phyloP scores from a whole-genome alignment of 78 protist species.

The Blattamonas nauphoetae region DNA sequence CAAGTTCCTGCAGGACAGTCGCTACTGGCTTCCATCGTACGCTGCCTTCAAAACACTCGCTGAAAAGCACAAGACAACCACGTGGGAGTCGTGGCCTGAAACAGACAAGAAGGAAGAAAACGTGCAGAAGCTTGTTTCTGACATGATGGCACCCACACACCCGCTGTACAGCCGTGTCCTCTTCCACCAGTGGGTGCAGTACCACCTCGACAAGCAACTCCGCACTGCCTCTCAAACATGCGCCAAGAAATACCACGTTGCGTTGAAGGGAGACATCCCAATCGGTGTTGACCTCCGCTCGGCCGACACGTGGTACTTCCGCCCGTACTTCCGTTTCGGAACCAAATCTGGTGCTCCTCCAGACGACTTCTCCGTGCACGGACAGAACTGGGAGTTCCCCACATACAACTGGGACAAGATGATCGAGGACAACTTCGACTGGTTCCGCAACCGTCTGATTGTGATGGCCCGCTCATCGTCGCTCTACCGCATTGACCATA shows the following conservation, averaged over 20 bases:
- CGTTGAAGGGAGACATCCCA: slow-evolving; percentile 77
- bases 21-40: slow-evolving; percentile 58
- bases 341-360: slow-evolving; percentile 76
- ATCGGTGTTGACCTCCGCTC: slow-evolving; percentile 62
- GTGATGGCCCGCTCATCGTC: slow-evolving; percentile 64
- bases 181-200: slow-evolving; percentile 59
- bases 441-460: slow-evolving; percentile 68
- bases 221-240: slow-evolving; percentile 35
- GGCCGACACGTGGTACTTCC: slow-evolving; percentile 56
- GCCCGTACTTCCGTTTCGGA: slow-evolving; percentile 49
- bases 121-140: neutral
- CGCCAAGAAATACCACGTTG: slow-evolving; percentile 21
- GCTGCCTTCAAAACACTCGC: slow-evolving; percentile 46
- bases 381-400: slow-evolving; percentile 88
- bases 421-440: slow-evolving; percentile 55
- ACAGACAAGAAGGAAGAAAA: neutral
- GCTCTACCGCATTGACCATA: slow-evolving; percentile 76
- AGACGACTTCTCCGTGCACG: slow-evolving; percentile 53
- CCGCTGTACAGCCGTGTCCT: slow-evolving; percentile 34
- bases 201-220: slow-evolving; percentile 53
- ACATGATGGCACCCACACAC: slow-evolving; percentile 6
- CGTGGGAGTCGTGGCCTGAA: slow-evolving; percentile 43
- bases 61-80: slow-evolving; percentile 37
- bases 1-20: slow-evolving; percentile 21
- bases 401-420: slow-evolving; percentile 75